These are phyloP conservation scores for Fagus sylvatica DNA, from an alignment of 306 rosid species.

Conservation along the genomic window DNA sequence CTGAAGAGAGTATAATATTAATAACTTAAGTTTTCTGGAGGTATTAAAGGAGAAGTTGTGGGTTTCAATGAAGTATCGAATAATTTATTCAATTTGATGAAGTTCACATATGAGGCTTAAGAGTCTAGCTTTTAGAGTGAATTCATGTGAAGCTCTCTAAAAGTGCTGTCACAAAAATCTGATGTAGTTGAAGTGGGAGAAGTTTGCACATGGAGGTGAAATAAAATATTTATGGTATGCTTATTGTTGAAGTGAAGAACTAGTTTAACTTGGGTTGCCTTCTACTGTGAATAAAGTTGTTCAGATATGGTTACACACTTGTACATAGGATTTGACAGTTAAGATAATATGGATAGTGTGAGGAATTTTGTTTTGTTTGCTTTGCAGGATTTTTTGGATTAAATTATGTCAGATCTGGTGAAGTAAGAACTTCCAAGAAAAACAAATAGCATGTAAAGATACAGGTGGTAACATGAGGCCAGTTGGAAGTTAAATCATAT, in stretches of 20 bases:
- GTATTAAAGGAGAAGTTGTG: neutral
- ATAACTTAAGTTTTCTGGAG: neutral
- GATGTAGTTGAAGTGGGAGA: neutral
- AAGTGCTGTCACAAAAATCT: neutral
- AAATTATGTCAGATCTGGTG: neutral
- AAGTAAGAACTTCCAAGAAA: neutral
- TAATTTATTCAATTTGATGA: neutral
- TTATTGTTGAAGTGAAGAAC: neutral
- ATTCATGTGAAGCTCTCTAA: neutral
- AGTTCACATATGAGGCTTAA: neutral
- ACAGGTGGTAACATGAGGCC: neutral
- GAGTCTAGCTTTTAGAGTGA: neutral
- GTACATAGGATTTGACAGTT: neutral
- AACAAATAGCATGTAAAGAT: neutral
- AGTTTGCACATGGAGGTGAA: neutral
- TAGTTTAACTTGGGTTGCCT: neutral
- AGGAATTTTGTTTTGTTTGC: neutral
- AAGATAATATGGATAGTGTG: neutral
- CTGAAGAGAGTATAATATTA: neutral
- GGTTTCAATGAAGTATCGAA: neutral
- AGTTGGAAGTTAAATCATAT: neutral
- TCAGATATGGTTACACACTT: neutral
- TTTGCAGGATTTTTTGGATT: neutral
- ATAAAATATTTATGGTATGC: neutral
- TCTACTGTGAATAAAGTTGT: neutral